Evolutionary conservation across 2,329 filamentous ascomycete genomes (phyloP), one percentile per base, ranked within the genome.

Genomic region (Phialocephala subalpina): DNA sequence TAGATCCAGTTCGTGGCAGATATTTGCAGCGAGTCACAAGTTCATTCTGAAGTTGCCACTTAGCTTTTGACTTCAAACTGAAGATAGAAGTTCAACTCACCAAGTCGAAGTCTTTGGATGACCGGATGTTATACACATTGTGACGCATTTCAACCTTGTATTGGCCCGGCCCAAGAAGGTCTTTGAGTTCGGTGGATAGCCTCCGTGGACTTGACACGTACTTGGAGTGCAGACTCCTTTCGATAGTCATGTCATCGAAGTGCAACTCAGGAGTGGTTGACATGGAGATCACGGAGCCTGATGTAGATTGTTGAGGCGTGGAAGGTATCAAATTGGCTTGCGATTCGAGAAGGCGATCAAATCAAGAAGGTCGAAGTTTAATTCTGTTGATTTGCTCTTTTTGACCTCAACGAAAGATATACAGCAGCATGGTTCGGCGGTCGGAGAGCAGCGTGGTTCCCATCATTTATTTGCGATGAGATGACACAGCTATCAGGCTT

Each of bases 111-210:
- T 20, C n/a, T 49, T 27, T 49, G 12, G 45, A 22, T 49, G 45
- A 22, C 22, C 20, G n/a, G 45, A 49, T 49, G 25, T 49, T 49
- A 25, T 49, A 49, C 6, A 49, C 45, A n/a, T 49, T 49, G 45
- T 49, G 45, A 8, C 45, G 45, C 45, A 49, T 49, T n/a, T 49
- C 45, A 11, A 49, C 45, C 20, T 49, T 49, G 45, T 49, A 49
- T 9, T 49, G 45, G 22, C 45, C 20, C 3, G n/a, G n/a, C 25
- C 45, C 45, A 22, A 49, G 45, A 22, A 49, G 45, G 45, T 22
- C 45, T 22, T 49, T 49, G 45, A 49, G 45, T 22, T 27, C 45
- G 3, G n/a, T 20, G 22, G 45, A 49, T 12, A 49, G 45, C 25
- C 22, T 22, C 20, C 12, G 45, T 22, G 45, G 45, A 12, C n/a